phyloP scores from a whole-genome alignment of 371 early-diverging fungal species.

The Mucor velutinosus region DNA sequence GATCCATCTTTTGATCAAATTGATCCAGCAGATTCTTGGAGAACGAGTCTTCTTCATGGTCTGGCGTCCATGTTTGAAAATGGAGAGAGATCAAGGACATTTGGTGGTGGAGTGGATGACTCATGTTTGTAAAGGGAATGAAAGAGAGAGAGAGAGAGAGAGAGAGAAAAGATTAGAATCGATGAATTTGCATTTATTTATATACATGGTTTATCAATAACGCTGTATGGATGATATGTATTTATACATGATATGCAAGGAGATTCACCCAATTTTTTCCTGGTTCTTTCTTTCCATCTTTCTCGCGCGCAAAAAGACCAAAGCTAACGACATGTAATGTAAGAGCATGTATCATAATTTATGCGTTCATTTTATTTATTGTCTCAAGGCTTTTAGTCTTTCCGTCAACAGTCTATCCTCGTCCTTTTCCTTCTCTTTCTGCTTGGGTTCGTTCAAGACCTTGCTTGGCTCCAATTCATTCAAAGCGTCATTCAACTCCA shows the following conservation, averaged over 20 bases:
- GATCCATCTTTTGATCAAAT: not conserved
- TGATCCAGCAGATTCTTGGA: not conserved
- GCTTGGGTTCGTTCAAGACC: slow-evolving; percentile 21
- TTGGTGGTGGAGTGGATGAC: not conserved
- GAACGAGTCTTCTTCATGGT: not conserved
- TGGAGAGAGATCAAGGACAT: not conserved
- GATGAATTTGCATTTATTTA: not conserved
- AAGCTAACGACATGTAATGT: not conserved
- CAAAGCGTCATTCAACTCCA: slow-evolving; percentile 75
- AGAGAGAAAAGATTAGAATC: not conserved
- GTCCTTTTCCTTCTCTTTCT: slow-evolving; percentile 29
- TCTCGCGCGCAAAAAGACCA: not conserved
- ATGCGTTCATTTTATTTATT: slow-evolving; percentile 20
- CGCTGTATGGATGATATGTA: not conserved
- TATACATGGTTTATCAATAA: not conserved
- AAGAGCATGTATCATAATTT: not conserved
- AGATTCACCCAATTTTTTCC: not conserved
- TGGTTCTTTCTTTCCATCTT: not conserved
- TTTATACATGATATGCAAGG: slow-evolving; percentile 3
- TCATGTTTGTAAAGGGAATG: not conserved
- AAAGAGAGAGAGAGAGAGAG: not conserved
- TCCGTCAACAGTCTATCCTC: slow-evolving; percentile 35
- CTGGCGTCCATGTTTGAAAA: not conserved
- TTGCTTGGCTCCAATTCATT: slow-evolving; percentile 55
- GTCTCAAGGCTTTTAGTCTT: slow-evolving; percentile 39